phyloP scores from a whole-genome alignment of 163 green algal species.

The Scenedesmus sp. region DNA sequence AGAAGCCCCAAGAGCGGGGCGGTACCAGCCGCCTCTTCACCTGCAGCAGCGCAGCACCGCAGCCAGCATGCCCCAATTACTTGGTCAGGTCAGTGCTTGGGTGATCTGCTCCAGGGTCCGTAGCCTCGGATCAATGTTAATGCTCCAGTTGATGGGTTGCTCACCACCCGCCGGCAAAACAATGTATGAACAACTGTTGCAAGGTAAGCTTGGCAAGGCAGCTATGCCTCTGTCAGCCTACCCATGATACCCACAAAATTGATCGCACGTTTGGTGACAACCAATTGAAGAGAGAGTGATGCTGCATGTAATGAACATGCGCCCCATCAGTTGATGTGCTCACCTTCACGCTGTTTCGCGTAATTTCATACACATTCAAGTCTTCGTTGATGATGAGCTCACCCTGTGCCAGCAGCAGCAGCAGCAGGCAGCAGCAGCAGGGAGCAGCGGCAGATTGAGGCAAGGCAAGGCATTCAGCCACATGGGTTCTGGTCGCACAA shows the following conservation, averaged over 20 bases:
- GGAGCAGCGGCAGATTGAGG: background rate
- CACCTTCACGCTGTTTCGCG: background rate
- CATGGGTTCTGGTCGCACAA: background rate
- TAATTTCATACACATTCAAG: conserved; percentile 55
- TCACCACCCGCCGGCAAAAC: background rate
- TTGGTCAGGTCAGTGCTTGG: background rate
- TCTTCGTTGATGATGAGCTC: conserved; percentile 55
- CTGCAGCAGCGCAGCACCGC: background rate
- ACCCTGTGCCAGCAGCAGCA: conserved; percentile 9
- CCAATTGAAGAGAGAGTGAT: background rate
- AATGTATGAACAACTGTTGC: background rate
- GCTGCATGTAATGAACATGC: background rate
- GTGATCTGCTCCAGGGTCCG: background rate
- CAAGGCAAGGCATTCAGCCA: background rate
- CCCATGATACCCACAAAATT: too few relatives aligned
- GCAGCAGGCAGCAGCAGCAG: background rate
- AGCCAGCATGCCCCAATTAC: background rate
- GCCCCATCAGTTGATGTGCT: too few relatives aligned
- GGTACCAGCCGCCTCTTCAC: conserved; percentile 40
- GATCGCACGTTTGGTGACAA: too few relatives aligned
- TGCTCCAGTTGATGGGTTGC: background rate
- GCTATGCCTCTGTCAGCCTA: too few relatives aligned
- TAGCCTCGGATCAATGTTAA: too few relatives aligned
- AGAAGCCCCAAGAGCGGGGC: conserved; percentile 44
- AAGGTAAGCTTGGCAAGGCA: background rate